Evolutionary conservation across 2,329 filamentous ascomycete genomes (phyloP).

Genomic region (Trichoderma lentiforme): DNA sequence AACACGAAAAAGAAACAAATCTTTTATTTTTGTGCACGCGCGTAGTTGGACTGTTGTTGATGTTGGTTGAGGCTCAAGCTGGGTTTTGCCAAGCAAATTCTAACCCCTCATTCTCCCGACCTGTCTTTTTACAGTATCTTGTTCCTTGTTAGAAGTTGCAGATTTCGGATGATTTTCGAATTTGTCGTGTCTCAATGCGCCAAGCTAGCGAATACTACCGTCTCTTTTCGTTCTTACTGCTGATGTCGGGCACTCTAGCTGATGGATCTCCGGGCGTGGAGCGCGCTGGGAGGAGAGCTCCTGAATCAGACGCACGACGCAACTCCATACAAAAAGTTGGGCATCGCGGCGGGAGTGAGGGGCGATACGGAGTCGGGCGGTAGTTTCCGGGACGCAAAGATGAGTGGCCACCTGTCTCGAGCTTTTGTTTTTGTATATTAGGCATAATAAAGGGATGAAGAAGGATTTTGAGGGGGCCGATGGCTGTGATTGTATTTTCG

Average conservation of each 20-base stretch:
- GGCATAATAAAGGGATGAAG: not conserved
- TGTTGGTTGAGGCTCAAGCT: not conserved
- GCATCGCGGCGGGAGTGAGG: not conserved
- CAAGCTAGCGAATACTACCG: not conserved
- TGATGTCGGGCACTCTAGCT: not conserved
- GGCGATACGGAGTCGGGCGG: not conserved
- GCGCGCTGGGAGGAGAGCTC: not conserved
- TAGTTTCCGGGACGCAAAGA: constrained; percentile 6
- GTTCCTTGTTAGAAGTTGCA: not conserved
- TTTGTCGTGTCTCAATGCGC: not conserved
- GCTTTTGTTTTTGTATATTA: not conserved
- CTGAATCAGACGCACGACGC: not conserved
- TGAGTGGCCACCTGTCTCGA: not conserved
- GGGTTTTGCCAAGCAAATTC: not conserved
- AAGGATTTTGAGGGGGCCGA: not conserved
- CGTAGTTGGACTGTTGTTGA: not conserved
- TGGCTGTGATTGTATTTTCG: not conserved
- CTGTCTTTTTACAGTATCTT: not conserved
- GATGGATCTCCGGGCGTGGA: constrained; percentile 3
- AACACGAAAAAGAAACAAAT: not conserved
- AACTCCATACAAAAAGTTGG: not conserved
- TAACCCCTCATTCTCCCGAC: not conserved
- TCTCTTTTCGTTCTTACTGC: not conserved
- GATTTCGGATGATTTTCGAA: not conserved
- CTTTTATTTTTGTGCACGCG: not conserved